Base-by-base conservation (phyloP, 306 rosid species). In the Dryas drummondii region DNA sequence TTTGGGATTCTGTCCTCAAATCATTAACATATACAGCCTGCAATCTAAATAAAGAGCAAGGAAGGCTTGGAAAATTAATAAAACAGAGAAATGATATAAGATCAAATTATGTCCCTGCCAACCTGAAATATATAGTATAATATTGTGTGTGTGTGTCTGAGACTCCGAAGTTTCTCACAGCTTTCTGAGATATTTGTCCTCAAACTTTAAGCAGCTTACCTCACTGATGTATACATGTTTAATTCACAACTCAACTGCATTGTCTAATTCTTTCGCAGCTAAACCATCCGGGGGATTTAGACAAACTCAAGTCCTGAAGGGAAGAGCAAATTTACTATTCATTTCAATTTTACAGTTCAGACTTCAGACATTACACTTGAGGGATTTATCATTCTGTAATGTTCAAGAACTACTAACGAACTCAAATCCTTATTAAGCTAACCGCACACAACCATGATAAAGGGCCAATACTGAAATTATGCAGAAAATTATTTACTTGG, bases 371-470 rank as follows among this genome's bases (percentile, higher is more conserved):
- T 50, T 6, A 79, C 77, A 71, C 72, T 75, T 44, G 68, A 67
- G 79, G 70, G 16, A 74, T 61, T 68, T 76, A n/a, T 46, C 48
- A 60, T 79, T 59, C 56, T 4, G 75, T 17, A 68, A 73, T 78
- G 79, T 58, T 80, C 76, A 74, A 77, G 77, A 82, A 70, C 74
- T 52, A 74, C 37, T 69, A 42, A 78, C 65, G 26, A 68, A 27
- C 42, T 60, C 48, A 52, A 78, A 60, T 75, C 49, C 74, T 63
- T 81, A 82, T 63, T 81, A 76, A 74, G 78, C 75, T 59, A 84
- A 82, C 70, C 87, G 80, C 71, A 75, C 88, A 72, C 54, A 68
- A 77, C 67, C 27, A 49, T 15, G 55, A 7, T 5, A 57, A 72
- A 14, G 54, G 46, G 22, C 27, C 49, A 78, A 61, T 66, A 78